Conservation (phyloP, 164 flowering plant species). For the Tetrastigma voinierianum region DNA sequence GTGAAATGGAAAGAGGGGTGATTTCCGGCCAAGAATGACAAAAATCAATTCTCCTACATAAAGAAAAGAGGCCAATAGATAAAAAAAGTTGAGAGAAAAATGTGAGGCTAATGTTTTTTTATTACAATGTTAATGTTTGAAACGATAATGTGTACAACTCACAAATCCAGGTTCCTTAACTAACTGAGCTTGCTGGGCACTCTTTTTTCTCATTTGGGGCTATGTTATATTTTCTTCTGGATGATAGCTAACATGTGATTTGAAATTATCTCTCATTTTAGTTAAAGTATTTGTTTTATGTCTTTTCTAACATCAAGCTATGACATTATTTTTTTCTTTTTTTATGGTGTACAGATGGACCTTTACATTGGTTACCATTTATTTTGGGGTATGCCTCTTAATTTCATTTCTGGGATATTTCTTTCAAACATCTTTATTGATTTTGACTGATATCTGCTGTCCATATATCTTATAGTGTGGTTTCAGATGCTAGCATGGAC, state of each 20-base stretch:
- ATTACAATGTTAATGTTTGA: too few species aligned
- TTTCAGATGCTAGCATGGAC: not conserved
- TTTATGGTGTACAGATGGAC: slow-evolving; percentile 35
- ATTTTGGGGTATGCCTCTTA: slow-evolving; percentile 35
- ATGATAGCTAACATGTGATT: not conserved
- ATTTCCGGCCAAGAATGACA: too few species aligned
- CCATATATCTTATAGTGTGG: not conserved
- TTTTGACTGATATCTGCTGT: not conserved
- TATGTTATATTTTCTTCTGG: too few species aligned
- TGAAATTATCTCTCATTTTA: not conserved
- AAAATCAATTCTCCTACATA: too few species aligned
- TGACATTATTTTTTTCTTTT: not conserved
- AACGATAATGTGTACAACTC: too few species aligned
- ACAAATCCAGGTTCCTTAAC: too few species aligned
- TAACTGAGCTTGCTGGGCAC: too few species aligned
- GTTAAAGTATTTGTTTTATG: not conserved
- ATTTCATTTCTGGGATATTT: not conserved
- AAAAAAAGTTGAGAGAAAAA: too few species aligned
- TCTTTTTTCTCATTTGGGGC: too few species aligned
- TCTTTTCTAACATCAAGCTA: not conserved
- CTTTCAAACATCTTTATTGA: not conserved
- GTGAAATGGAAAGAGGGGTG: too few species aligned
- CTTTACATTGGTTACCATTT: slow-evolving; percentile 29
- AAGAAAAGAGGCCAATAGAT: too few species aligned
- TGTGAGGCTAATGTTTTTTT: too few species aligned